Conservation (phyloP, 345 rosid genomes). For the Sisymbrium altissimum region DNA sequence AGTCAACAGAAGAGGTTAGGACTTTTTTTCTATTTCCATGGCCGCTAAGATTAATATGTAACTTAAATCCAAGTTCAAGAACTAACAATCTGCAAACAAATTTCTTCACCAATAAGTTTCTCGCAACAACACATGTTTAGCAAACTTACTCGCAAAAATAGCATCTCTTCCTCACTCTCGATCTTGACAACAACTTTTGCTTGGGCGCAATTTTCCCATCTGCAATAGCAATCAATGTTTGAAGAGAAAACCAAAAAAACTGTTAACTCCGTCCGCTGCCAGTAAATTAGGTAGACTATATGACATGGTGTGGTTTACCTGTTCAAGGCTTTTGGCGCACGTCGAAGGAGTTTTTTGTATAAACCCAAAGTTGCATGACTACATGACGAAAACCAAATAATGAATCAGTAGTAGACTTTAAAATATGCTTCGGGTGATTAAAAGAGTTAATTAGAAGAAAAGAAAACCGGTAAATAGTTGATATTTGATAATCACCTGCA, state of each 20-base stretch:
- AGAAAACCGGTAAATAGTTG: not conserved
- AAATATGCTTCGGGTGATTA: not conserved
- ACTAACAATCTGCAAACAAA: not conserved
- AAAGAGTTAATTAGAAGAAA: not conserved
- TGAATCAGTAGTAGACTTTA: not conserved
- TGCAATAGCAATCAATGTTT: conserved; percentile 31
- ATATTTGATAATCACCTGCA: conserved; percentile 59
- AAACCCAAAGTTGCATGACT: conserved; percentile 99
- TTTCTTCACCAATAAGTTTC: not conserved
- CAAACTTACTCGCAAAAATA: conserved; percentile 75
- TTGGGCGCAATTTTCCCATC: conserved; percentile 95
- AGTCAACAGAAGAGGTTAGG: not conserved
- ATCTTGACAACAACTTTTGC: conserved; percentile 97
- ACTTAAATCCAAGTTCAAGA: not conserved
- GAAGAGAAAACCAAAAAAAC: not conserved
- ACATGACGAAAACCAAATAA: conserved; percentile 6
- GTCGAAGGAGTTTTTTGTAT: conserved; percentile 68
- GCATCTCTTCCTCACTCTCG: conserved; percentile 87
- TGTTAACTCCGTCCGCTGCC: too few species aligned
- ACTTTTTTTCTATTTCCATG: not conserved
- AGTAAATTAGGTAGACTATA: not conserved
- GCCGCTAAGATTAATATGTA: not conserved
- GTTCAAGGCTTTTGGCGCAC: conserved; percentile 82
- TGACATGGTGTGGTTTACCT: conserved; percentile 44
- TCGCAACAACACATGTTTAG: not conserved